Base-by-base conservation (phyloP, 169 alveolate species). In the Plasmodium billcollinsi region DNA sequence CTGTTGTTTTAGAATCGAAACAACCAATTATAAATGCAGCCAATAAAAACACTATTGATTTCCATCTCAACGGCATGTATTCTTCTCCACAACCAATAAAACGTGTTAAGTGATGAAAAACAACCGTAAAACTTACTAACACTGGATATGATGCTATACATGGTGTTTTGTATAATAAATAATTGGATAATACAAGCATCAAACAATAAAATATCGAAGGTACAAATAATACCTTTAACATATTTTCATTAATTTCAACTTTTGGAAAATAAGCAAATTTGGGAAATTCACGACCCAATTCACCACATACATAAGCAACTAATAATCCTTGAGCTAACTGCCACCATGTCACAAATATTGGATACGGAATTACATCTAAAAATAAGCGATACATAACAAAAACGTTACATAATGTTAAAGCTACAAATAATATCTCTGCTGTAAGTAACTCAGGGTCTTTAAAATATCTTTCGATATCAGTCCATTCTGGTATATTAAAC, bases 41-140 rank as follows among this genome's bases (percentile, higher is more conserved):
- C 59, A 96, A 88, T 75, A 97, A 92, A 80, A 96, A 75, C 0
- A 95, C 96, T 26, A 97, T 94, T 29, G 98, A 96, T 75, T 95
- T 95, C 97, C 98, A 96, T 29, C 98, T 91, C 93, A 96, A 88
- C 3, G 97, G 97, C 97, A 96, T 93, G 93, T 97, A 96, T 65
- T 96, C 97, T 83, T 97, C 98, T 43, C 98, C 99, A 70, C 99
- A 97, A 45, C 97, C 98, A 83, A 97, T 91, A 76, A 96, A 97
- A 62, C 99, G 96, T 70, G 98, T 96, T 33, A 97, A 96, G 88
- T 97, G 99, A 78, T 97, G 99, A 63, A 96, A 95, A 20, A 97
- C 98, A n/a, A 97, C 98, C 2, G 99, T 97, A 69, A 97, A 97
- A 59, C 98, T 93, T 45, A 97, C 98, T 12, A 97, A 94, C 58